Percentiles rank a stretch among this genome's conserved stretches.
Evolutionary conservation across 2,329 filamentous ascomycete species (phyloP).

Genomic region (Samsoniella hepiali): DNA sequence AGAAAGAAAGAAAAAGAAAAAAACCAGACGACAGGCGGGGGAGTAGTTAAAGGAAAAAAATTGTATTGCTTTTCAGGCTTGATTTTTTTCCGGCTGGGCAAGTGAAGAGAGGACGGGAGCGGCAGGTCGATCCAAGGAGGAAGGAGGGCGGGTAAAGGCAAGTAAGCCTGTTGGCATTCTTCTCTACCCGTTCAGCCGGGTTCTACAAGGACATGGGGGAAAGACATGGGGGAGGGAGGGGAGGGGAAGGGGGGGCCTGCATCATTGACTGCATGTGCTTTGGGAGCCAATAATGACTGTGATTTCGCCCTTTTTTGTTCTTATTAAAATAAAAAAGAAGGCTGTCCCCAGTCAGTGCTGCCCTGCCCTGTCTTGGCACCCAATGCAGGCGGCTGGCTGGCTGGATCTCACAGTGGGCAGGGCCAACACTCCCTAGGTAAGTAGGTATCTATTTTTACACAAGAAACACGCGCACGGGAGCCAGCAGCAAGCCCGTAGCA

Average conservation of each 20-base stretch:
- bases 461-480: neutral
- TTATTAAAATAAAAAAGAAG: neutral
- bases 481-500: neutral
- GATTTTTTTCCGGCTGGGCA: neutral
- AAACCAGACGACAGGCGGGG: neutral
- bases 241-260: neutral
- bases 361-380: slow-evolving; percentile 1
- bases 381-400: too few relatives aligned
- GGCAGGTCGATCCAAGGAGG: slow-evolving; percentile 6
- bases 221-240: neutral
- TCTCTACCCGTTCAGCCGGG: neutral
- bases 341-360: neutral
- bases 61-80: neutral
- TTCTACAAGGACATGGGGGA: slow-evolving; percentile 5
- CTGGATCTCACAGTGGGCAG: neutral
- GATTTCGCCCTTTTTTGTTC: neutral
- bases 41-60: neutral
- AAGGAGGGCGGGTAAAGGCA: neutral
- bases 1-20: neutral
- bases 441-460: neutral
- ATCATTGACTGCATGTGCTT: slow-evolving; percentile 8
- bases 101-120: neutral
- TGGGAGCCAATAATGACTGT: neutral
- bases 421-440: neutral
- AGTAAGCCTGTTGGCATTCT: neutral